Evolutionary conservation across 768 basidiomycete genomes (phyloP).

Genomic region (Trametes coccinea): DNA sequence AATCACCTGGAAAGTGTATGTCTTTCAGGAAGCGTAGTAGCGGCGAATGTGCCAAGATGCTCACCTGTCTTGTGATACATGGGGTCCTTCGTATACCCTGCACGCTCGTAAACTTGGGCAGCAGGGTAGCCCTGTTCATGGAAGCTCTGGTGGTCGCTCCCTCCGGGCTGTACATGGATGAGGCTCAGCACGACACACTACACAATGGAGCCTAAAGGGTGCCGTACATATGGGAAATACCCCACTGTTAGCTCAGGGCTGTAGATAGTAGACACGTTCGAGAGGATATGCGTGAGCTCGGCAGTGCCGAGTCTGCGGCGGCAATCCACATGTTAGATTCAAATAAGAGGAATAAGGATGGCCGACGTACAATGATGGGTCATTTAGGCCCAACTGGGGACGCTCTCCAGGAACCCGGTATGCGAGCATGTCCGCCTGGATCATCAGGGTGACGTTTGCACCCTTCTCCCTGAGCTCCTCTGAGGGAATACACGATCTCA

Average conservation of each 20-base stretch:
- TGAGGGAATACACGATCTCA: constrained; percentile 2
- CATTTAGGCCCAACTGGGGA: constrained; percentile 78
- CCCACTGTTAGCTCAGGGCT: constrained; percentile 77
- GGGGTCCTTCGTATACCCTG: constrained; percentile 80
- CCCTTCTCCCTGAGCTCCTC: constrained; percentile 61
- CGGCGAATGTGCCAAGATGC: constrained; percentile 10
- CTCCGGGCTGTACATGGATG: constrained; percentile 59
- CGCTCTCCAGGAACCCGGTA: constrained; percentile 82
- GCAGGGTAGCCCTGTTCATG: constrained; percentile 81
- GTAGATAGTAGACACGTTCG: constrained; percentile 75
- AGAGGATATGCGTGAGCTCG: constrained; percentile 72
- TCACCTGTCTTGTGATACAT: constrained; percentile 85
- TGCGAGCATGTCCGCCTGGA: constrained; percentile 92
- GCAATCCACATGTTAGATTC: not conserved
- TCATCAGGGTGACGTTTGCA: constrained; percentile 77
- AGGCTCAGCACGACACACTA: not conserved
- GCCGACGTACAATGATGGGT: constrained; percentile 43
- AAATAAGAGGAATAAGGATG: not conserved
- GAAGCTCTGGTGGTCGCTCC: constrained; percentile 90
- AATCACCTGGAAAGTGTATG: constrained; percentile 53
- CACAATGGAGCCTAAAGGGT: too few relatives aligned
- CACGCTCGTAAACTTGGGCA: constrained; percentile 85
- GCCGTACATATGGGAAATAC: constrained; percentile 50
- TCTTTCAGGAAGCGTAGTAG: not conserved
- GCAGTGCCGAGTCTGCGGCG: constrained; percentile 69